Percentiles rank a stretch among this genome's conserved stretches.
Evolutionary conservation across 2,329 filamentous ascomycete genomes (phyloP).

Genomic region (Trichoderma aggressivum): DNA sequence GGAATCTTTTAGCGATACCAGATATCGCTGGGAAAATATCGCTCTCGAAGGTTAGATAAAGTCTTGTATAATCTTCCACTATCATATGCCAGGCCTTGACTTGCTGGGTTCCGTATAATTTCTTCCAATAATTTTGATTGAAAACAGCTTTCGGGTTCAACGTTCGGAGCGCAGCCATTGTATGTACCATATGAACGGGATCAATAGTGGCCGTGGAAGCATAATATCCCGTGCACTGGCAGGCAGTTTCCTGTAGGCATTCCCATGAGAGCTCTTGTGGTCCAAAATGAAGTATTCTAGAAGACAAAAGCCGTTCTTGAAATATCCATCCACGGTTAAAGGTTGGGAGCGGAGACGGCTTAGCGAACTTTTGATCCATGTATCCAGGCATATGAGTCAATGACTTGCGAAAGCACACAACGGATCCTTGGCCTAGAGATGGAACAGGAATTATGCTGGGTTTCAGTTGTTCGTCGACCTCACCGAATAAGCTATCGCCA

Average conservation of each 20-base stretch:
- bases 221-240: conserved; percentile 16
- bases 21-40: conserved; percentile 23
- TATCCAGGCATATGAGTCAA: conserved; percentile 17
- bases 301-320: conserved; percentile 18
- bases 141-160: conserved; percentile 7
- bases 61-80: conserved; percentile 18
- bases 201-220: background rate
- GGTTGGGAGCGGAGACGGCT: conserved; percentile 8
- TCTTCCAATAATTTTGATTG: background rate
- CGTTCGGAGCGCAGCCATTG: background rate
- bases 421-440: background rate
- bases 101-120: background rate
- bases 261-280: conserved; percentile 22
- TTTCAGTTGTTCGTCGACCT: background rate
- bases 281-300: conserved; percentile 20
- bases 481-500: conserved; percentile 13
- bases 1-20: conserved; percentile 19
- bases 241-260: conserved; percentile 13
- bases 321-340: conserved; percentile 21
- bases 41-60: conserved; percentile 19
- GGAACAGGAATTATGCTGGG: background rate
- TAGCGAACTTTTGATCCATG: conserved; percentile 15
- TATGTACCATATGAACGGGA: background rate
- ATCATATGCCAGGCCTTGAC: conserved; percentile 18
- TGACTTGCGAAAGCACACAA: conserved; percentile 16